Evolutionary conservation across 768 basidiomycete species (phyloP).

Genomic region (Pleurotus eryngii): DNA sequence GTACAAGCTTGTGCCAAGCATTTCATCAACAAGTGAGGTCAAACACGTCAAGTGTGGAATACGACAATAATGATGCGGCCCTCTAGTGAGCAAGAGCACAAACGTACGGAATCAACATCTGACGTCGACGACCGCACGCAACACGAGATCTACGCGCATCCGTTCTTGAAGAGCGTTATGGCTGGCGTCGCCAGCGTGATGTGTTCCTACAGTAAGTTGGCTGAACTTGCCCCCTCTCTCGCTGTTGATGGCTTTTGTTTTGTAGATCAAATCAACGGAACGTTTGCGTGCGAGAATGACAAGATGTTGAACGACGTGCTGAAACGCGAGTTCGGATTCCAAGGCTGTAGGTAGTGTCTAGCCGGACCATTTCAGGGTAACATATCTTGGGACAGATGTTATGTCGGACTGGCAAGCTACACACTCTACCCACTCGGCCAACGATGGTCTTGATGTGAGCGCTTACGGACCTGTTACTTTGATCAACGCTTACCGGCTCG

Average conservation of each 20-base stretch:
- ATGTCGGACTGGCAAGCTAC: conserved; percentile 76
- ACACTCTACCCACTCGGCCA: conserved; percentile 56
- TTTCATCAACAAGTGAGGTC: conserved; percentile 65
- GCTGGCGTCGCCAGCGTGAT: conserved; percentile 72
- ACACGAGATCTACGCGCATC: conserved; percentile 71
- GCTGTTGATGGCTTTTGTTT: background rate
- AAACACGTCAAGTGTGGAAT: conserved; percentile 4
- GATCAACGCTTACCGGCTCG: background rate
- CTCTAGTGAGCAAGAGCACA: conserved; percentile 65
- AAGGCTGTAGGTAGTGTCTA: conserved; percentile 47
- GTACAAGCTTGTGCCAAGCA: conserved; percentile 90
- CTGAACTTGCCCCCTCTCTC: background rate
- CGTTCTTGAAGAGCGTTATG: conserved; percentile 68
- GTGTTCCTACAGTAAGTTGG: conserved; percentile 67
- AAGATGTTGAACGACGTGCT: conserved; percentile 70
- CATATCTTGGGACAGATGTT: conserved; percentile 36
- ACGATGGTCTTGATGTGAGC: conserved; percentile 63
- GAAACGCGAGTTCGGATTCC: conserved; percentile 74
- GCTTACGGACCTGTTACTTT: background rate
- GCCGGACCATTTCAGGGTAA: background rate
- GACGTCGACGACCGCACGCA: conserved; percentile 79
- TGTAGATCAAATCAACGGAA: conserved; percentile 62
- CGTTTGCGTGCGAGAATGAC: conserved; percentile 75
- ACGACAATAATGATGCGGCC: conserved; percentile 36
- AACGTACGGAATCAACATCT: conserved; percentile 51